Base-by-base conservation (phyloP, 495 filamentous ascomycete genomes). In the Aspergillus egyptiacus region DNA sequence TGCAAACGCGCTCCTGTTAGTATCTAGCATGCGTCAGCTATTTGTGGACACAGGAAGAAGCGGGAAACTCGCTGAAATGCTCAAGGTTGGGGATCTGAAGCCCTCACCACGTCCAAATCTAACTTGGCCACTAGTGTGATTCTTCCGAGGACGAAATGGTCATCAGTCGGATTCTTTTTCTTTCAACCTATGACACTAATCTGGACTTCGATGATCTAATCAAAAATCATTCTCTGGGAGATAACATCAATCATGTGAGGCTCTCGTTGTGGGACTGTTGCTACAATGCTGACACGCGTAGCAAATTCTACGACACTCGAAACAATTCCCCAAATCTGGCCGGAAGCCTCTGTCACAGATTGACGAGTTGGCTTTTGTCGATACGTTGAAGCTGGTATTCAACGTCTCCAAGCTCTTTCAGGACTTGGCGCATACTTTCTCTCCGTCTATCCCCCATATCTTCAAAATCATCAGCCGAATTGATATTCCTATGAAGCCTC, bases 111-210 rank as follows among this genome's bases (percentile, higher is more conserved):
- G 10, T 13, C 30, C 7, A 28, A 30, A 31, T 37, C 54, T 56
- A 53, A 66, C 20, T 8, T 31, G 8, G 41, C 5, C 5, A 28
- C 45, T 33, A 80, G 78, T 83, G 73, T 54, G 84, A 91, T 61
- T 84, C 74, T 56, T 73, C 75, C 13, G 90, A 97, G 40, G 86
- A 98, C 57, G 91, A 98, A 62, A 95, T 98, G 68, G 71, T 96
- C 0, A 69, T 80, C 27, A 85, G 85, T 33, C 78, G 93, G 25
- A 84, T 98, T 17, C 67, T 97, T 7, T 89, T 97, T 51, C 71
- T 96, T 2, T 78, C 84, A 10, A 97, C 93, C 0, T 97, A 96
- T 57, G 77, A 81, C 23, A 90, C 89, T 5, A 79, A 76, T 4
- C 58, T 86, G 40, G 72, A 89, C 53, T 82, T 93, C 41, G 69